Evolutionary conservation across 164 flowering plant genomes (phyloP).

Genomic region (Magnolia kwangsiensis): DNA sequence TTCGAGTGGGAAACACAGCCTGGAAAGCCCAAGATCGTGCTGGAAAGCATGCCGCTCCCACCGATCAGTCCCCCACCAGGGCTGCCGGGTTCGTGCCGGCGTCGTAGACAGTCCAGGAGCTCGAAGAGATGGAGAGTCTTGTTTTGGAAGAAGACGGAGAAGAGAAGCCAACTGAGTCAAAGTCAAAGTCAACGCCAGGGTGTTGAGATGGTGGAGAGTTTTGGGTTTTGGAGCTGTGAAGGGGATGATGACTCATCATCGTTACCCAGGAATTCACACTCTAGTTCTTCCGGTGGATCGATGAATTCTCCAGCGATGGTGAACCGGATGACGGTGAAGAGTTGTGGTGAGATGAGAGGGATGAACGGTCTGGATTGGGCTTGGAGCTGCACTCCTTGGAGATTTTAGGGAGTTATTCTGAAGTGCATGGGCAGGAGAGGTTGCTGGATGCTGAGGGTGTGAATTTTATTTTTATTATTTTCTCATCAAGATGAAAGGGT

Average conservation of each 20-base stretch:
- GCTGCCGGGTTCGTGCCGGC: background rate
- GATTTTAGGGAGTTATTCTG: background rate
- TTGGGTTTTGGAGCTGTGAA: slow-evolving; percentile 1
- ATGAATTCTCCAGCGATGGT: background rate
- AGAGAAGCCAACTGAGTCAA: background rate
- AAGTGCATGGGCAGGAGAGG: background rate
- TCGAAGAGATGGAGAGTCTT: background rate
- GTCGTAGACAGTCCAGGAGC: background rate
- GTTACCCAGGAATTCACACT: background rate
- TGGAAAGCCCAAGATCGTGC: slow-evolving; percentile 9
- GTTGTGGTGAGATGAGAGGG: background rate
- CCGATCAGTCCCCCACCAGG: slow-evolving; percentile 15
- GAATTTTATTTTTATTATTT: background rate
- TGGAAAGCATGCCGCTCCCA: slow-evolving; percentile 1
- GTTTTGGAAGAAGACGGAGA: slow-evolving; percentile 1
- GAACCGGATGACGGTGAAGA: background rate
- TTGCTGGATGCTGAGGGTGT: background rate
- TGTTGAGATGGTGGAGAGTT: background rate
- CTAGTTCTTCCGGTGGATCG: background rate
- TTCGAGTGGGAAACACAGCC: slow-evolving; percentile 17
- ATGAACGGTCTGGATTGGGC: background rate
- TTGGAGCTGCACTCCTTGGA: background rate
- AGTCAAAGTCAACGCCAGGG: background rate
- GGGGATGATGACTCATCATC: background rate
- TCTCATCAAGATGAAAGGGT: background rate